Base-by-base conservation (phyloP, 345 rosid genomes). In the Carallia brachiata region DNA sequence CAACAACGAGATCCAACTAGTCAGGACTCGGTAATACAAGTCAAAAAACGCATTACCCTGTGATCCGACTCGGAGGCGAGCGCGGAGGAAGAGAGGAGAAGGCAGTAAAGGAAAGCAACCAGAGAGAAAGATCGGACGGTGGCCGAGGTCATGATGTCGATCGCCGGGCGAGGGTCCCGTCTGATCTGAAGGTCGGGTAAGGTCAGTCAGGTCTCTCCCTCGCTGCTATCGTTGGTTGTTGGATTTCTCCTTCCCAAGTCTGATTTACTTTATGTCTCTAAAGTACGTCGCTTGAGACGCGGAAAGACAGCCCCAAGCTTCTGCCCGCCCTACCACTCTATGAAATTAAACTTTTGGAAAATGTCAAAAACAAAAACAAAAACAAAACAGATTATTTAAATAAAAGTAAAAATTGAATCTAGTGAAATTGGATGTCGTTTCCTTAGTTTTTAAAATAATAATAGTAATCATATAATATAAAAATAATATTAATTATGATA, bases 51-150 rank as follows among this genome's bases (percentile, higher is more conserved):
- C 60, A 19, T 74, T 81, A 94, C 98, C 96, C 87, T 91, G 88
- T 94, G 98, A 88, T 94, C 96, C 52, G 91, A 85, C 79, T 94
- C 98, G 71, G 97, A 84, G 72, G 91, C 88, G 68, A 85, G 74
- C 32, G 81, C 82, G 34, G 73, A 79, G 19, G 83, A 70, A 65
- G 81, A 37, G 28, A 81, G 62, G 60, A 81, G 47, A 15, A 81
- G 37, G 52, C 65, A 57, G 75, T 66, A 36, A 61, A 55, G 28
- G 78, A 77, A 65, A 39, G 63, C 6, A 50, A 78, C 23, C 77
- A 77, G 60, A 50, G 55, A 32, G 73, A 72, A 68, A 63, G 80
- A 83, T 73, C 88, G 78, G 79, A 72, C 61, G 62, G 75, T 6
- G 34, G 31, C 40, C 65, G 73, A 62, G 56, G 70, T 75, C 98